These are phyloP conservation scores for Beauveria asiatica DNA, from an alignment of 2,329 filamentous ascomycete species.

Conservation along the genomic window DNA sequence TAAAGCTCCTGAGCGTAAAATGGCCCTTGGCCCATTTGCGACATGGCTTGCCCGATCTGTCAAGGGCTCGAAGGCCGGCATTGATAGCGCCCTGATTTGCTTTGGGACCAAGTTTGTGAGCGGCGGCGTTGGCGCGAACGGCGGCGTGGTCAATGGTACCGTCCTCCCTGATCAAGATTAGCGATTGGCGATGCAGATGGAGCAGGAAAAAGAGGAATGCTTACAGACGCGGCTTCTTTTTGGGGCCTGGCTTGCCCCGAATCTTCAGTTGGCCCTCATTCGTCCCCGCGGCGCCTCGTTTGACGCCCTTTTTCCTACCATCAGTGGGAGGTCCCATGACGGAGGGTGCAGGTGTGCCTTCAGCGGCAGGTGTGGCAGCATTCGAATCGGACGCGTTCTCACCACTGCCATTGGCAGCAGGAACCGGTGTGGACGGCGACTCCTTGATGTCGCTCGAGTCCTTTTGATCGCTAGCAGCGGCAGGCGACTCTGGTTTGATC, in stretches of 20 bases:
- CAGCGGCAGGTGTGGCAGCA: constrained; percentile 46
- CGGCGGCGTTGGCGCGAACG: constrained; percentile 37
- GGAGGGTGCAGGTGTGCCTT: constrained; percentile 45
- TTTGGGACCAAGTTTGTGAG: constrained; percentile 87
- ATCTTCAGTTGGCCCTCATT: constrained; percentile 59
- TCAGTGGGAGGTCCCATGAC: constrained; percentile 53
- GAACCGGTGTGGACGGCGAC: constrained; percentile 36
- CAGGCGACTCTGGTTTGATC: constrained; percentile 35
- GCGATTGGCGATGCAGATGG: constrained; percentile 6
- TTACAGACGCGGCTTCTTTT: constrained; percentile 93
- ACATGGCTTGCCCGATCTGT: constrained; percentile 84
- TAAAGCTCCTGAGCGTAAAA: constrained; percentile 86
- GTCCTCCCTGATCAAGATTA: constrained; percentile 43
- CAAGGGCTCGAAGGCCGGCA: constrained; percentile 85
- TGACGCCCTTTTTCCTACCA: constrained; percentile 68
- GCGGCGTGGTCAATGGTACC: constrained; percentile 50
- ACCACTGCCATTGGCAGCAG: constrained; percentile 35
- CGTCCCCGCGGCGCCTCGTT: constrained; percentile 56
- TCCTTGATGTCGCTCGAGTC: constrained; percentile 29
- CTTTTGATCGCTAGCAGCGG: constrained; percentile 30
- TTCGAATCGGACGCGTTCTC: constrained; percentile 53
- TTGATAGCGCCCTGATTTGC: constrained; percentile 97
- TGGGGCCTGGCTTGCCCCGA: constrained; percentile 83
- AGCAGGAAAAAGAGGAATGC: constrained; percentile 29
- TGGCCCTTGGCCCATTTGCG: constrained; percentile 81